Evolutionary conservation across 2,329 filamentous ascomycete species (phyloP).

Genomic region (Aspergillus sp.): DNA sequence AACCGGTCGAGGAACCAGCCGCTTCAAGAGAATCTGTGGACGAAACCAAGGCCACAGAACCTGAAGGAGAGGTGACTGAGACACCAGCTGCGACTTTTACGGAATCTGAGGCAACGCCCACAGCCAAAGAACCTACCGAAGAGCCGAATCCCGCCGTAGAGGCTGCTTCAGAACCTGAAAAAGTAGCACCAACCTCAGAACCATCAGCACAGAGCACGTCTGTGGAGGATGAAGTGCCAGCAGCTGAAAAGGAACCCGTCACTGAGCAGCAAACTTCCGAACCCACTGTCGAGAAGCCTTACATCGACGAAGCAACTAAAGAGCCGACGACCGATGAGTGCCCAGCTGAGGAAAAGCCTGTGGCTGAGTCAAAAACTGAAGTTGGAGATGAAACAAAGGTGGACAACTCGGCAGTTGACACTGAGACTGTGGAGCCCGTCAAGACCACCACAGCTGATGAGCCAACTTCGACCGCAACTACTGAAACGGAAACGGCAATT

Average conservation of each 20-base stretch:
- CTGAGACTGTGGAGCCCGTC: background rate
- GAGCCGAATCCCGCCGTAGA: background rate
- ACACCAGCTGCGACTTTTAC: background rate
- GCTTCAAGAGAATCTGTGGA: background rate
- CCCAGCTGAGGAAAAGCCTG: background rate
- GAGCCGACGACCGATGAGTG: background rate
- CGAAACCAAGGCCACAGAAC: background rate
- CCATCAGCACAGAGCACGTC: background rate
- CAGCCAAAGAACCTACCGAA: background rate
- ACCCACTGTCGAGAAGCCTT: background rate
- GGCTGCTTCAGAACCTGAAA: background rate
- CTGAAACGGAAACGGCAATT: background rate
- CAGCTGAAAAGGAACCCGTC: background rate
- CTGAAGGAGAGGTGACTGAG: background rate
- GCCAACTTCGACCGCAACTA: background rate
- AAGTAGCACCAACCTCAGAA: background rate
- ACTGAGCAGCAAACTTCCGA: background rate
- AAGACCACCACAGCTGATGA: conserved; percentile 3
- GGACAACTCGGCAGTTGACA: background rate
- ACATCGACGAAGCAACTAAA: background rate
- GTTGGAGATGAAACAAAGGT: background rate
- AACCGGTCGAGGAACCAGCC: background rate
- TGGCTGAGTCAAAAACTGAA: background rate
- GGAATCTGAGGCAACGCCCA: background rate
- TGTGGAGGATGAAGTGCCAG: background rate